Base-by-base conservation (phyloP, 1,139 yeast species). In the Yamadazyma songkhlaensis region DNA sequence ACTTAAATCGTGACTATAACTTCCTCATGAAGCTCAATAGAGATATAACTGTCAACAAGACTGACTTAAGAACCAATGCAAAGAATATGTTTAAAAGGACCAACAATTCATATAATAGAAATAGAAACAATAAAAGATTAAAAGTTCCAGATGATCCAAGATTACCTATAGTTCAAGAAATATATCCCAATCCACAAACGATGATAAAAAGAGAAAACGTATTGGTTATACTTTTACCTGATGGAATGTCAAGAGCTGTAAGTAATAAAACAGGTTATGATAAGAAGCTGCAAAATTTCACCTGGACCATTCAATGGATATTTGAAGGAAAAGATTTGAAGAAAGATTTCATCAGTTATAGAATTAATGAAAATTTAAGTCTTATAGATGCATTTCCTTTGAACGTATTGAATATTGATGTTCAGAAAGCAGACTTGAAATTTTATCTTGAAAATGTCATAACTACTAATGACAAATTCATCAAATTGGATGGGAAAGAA, bases 261-360 rank as follows among this genome's bases (percentile, higher is more conserved):
- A 57, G 67, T 40, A 90, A 90, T 55, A 84, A 81, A 50, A 77
- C 92, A 1, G 82, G 84, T 2, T 85, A 80, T 71, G 92, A 87
- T 51, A 80, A 80, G 54, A 74, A 77, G 48, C 64, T 70, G 46
- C 76, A 79, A 32, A 59, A 75, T 21, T 83, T 76, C 55, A 74
- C 75, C 14, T 89, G 97, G 96, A 83, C 96, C 0, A 59, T 88
- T 0, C 95, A 89, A 54, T 83, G 89, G 85, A 56, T 75, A 0
- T 50, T 78, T 7, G 50, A 73, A n/a, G 61, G 64, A 25, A 50
- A 44, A 3, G 45, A 50, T 3, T 53, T 54, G 26, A 33, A 50
- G 22, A 47, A 57, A 9, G 55, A 60, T 8, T 70, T 74, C 45
- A 42, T 72, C 25, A 74, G 78, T 43, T 77, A 68, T 44, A 56